Evolutionary conservation across 805 yeast genomes (phyloP).

Genomic region (Clavispora fructus): DNA sequence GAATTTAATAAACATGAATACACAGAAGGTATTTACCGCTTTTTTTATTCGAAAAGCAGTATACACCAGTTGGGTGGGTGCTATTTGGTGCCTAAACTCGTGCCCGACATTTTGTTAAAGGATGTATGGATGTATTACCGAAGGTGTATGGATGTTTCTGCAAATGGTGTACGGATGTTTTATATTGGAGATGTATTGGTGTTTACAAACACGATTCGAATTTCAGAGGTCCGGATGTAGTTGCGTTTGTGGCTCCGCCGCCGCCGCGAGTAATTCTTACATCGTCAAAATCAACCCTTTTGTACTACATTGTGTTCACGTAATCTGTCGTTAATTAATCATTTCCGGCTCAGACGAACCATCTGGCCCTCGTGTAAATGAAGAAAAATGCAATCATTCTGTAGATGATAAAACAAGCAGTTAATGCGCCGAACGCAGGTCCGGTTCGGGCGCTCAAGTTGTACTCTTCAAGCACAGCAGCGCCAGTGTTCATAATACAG

Average conservation of each 20-base stretch:
- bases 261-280: too few relatives aligned
- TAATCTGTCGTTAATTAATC: too few relatives aligned
- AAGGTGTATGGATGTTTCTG: background rate
- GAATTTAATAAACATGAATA: too few relatives aligned
- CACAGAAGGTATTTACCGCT: too few relatives aligned
- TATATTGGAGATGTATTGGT: background rate
- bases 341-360: slow-evolving; percentile 7
- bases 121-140: background rate
- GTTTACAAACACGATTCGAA: background rate
- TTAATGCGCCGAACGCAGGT: slow-evolving; percentile 34
- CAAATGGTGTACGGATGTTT: background rate
- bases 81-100: too few relatives aligned
- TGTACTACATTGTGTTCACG: too few relatives aligned
- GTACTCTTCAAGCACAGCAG: slow-evolving; percentile 51
- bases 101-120: too few relatives aligned
- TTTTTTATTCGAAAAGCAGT: too few relatives aligned
- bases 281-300: too few relatives aligned
- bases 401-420: slow-evolving; percentile 38
- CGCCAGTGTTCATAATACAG: slow-evolving; percentile 51
- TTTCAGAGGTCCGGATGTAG: background rate
- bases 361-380: slow-evolving; percentile 23
- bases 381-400: slow-evolving; percentile 29
- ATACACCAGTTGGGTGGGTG: too few relatives aligned
- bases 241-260: background rate
- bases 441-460: slow-evolving; percentile 34